Evolutionary conservation across 169 alveolate genomes (phyloP).

Genomic region (Cystoisospora suis): DNA sequence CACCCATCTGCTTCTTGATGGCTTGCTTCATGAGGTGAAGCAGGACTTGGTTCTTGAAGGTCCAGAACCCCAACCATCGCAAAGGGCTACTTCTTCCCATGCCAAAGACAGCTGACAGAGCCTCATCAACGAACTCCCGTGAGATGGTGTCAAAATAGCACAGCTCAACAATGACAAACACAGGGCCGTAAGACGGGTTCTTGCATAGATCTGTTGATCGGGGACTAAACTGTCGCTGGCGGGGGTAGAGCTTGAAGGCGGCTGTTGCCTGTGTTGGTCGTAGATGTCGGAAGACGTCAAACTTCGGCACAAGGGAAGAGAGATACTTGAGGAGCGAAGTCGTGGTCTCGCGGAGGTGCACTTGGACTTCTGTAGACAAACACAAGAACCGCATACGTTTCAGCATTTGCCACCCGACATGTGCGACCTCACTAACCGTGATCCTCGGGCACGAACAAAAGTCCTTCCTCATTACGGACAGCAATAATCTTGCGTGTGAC

Average conservation of each 20-base stretch:
- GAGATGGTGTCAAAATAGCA: background rate
- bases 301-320: background rate
- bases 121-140: background rate
- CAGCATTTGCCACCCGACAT: no score
- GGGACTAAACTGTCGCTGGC: no score
- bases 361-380: background rate
- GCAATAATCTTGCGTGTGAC: no score
- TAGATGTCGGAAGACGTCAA: background rate
- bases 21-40: background rate
- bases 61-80: conserved; percentile 16
- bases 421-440: no score
- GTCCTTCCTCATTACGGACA: no score
- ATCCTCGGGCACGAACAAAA: no score
- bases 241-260: no score
- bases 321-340: background rate
- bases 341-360: background rate
- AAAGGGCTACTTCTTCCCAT: background rate
- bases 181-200: background rate
- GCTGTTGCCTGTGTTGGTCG: no score
- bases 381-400: no score
- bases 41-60: background rate
- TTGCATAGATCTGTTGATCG: no score
- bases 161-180: background rate
- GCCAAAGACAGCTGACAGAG: background rate
- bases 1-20: background rate